Evolutionary conservation across 2,329 filamentous ascomycete species (phyloP).

Genomic region (Fusarium nygamai): DNA sequence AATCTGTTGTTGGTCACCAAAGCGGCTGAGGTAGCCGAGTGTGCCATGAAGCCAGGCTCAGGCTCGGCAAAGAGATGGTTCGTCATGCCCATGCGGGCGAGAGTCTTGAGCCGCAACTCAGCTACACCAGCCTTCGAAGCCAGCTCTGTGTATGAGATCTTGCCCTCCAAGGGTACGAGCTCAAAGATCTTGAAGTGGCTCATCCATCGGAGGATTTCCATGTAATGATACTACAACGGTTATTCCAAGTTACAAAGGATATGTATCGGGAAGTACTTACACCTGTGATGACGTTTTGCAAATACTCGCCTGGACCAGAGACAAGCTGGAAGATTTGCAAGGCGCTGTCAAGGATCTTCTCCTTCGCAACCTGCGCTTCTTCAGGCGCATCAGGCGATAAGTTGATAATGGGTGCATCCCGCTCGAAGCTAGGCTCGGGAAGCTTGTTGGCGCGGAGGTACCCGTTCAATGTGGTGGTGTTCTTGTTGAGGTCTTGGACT

Average conservation of each 20-base stretch:
- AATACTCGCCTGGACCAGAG: neutral
- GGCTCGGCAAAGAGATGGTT: neutral
- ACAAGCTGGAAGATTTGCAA: neutral
- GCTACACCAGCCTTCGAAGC: neutral
- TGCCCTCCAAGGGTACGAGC: neutral
- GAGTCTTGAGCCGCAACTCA: neutral
- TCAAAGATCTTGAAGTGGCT: neutral
- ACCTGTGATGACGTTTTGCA: neutral
- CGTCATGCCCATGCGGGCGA: neutral
- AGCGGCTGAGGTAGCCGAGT: neutral
- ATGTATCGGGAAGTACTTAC: fast-evolving
- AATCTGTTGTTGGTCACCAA: neutral
- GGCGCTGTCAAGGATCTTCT: neutral
- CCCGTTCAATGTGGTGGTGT: neutral
- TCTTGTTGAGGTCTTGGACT: neutral
- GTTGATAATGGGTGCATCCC: neutral
- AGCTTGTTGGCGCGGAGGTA: neutral
- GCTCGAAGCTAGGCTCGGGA: neutral
- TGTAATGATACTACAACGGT: neutral
- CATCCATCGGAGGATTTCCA: slow-evolving; percentile 2
- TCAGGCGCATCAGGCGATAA: neutral
- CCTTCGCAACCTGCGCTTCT: neutral
- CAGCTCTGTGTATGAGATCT: neutral
- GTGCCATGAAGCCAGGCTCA: neutral
- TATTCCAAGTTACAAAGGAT: fast-evolving